Base-by-base conservation (phyloP, 345 rosid genomes). In the Acer campestre region DNA sequence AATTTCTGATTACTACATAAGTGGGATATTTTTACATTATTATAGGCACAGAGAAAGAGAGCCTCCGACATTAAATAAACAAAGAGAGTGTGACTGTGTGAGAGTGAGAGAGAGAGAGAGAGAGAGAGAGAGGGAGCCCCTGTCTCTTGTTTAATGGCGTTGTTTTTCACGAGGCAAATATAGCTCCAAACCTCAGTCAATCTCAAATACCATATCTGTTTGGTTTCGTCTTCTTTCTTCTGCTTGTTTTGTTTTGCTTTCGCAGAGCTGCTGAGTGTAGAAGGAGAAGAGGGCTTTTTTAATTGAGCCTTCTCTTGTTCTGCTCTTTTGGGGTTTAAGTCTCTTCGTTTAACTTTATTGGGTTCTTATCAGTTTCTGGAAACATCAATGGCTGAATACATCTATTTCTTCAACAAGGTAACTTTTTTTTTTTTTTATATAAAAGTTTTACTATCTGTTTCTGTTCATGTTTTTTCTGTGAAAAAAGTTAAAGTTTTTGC, bases 311-410 rank as follows among this genome's bases (percentile, higher is more conserved):
- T 29, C 55, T 68, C 46, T 68, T 22, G 17, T 12, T 56, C 12
- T 44, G 49, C 35, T 22, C n/a, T 40, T 18, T 4, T 23, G 65
- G 29, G 66, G 13, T 23, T 65, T 13, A 6, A 31, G 35, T 22
- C 23, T 25, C 48, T 55, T 59, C 40, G 72, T 74, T 68, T 77
- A 62, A 48, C 38, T 53, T 53, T 71, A 55, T 44, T 35, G n/a
- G 63, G 77, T 11, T 56, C 65, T 49, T 77, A 71, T 77, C 38
- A 46, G 79, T 82, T 83, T 68, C 87, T 77, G 81, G 76, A 79
- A 73, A 56, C 78, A 71, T 62, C 84, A 81, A 93, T 93, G 98
- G 94, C 93, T 11, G 94, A 88, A 71, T 91, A 81, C 75, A 79
- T 91, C 76, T 90, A 67, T 83, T 70, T 89, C 61, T 46, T 83